Conservation (phyloP, 1,284 basidiomycete genomes). For the Neonothopanus nambi region DNA sequence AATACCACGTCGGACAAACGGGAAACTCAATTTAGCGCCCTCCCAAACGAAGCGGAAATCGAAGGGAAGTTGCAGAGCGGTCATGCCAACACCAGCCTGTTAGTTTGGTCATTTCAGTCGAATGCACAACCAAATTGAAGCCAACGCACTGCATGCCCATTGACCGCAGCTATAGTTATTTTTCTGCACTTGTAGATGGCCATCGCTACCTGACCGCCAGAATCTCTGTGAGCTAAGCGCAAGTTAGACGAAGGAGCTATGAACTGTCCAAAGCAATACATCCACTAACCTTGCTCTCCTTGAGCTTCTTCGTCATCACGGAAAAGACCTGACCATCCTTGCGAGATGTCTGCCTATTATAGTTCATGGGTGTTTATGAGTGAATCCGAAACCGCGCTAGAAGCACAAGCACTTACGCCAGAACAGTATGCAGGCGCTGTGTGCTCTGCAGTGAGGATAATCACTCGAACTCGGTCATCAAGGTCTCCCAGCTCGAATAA, state of each 20-base stretch:
- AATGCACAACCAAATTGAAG: background rate
- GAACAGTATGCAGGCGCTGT: constrained; percentile 54
- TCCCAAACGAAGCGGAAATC: constrained; percentile 58
- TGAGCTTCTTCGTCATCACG: constrained; percentile 40
- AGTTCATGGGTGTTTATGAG: background rate
- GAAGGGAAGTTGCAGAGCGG: constrained; percentile 55
- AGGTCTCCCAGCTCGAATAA: constrained; percentile 48
- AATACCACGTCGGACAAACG: constrained; percentile 57
- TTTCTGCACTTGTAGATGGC: constrained; percentile 55
- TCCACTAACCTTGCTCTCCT: constrained; percentile 24
- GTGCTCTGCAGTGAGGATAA: constrained; percentile 52
- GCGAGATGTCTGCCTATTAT: constrained; percentile 47
- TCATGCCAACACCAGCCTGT: constrained; percentile 55
- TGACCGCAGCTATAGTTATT: constrained; percentile 56
- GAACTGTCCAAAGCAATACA: background rate
- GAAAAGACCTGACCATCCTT: constrained; percentile 42
- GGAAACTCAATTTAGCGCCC: constrained; percentile 52
- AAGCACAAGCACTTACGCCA: constrained; percentile 38
- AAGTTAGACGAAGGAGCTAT: background rate
- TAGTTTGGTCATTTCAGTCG: background rate
- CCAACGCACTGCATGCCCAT: constrained; percentile 53
- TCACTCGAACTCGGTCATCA: constrained; percentile 52
- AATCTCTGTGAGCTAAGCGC: constrained; percentile 46
- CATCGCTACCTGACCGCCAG: constrained; percentile 47
- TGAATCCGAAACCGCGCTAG: background rate